These are phyloP conservation scores for Chaetomium sp. DNA, from an alignment of 2,329 filamentous ascomycete species.

Conservation along the genomic window DNA sequence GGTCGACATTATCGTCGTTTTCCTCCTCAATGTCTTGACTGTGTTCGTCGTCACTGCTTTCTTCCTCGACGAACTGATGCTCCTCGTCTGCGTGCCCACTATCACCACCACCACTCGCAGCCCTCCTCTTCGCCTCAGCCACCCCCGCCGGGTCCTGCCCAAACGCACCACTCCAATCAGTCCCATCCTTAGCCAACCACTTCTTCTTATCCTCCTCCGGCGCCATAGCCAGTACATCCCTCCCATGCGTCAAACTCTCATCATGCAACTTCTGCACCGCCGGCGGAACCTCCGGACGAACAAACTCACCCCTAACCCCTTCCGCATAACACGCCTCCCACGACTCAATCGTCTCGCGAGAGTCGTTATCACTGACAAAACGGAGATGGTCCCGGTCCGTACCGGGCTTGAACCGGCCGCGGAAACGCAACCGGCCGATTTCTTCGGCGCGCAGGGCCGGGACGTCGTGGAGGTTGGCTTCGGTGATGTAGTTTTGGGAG, in stretches of 20 bases:
- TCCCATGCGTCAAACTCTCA: conserved; percentile 67
- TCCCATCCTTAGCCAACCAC: conserved; percentile 74
- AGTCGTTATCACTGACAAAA: conserved; percentile 81
- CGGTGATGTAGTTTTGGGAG: conserved; percentile 87
- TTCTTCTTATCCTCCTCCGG: conserved; percentile 64
- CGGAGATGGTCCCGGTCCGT: conserved; percentile 79
- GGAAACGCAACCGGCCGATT: conserved; percentile 75
- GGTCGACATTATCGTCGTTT: conserved; percentile 17
- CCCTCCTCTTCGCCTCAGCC: conserved; percentile 26
- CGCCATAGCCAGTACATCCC: conserved; percentile 71
- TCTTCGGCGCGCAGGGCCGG: conserved; percentile 73
- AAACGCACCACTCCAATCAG: conserved; percentile 83
- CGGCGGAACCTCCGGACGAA: conserved; percentile 67
- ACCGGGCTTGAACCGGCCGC: conserved; percentile 77
- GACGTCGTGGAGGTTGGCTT: conserved; percentile 62
- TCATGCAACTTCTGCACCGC: conserved; percentile 72
- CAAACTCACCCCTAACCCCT: conserved; percentile 67
- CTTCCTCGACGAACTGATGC: neutral
- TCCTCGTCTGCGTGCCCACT: neutral
- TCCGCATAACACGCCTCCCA: conserved; percentile 91
- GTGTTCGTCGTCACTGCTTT: conserved; percentile 13
- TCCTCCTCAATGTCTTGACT: conserved; percentile 19
- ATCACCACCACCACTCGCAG: conserved; percentile 21
- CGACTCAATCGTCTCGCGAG: conserved; percentile 85
- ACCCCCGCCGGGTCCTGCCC: conserved; percentile 62